Conservation (phyloP, 2,329 filamentous ascomycete genomes). For the Trichoderma oligosporum region DNA sequence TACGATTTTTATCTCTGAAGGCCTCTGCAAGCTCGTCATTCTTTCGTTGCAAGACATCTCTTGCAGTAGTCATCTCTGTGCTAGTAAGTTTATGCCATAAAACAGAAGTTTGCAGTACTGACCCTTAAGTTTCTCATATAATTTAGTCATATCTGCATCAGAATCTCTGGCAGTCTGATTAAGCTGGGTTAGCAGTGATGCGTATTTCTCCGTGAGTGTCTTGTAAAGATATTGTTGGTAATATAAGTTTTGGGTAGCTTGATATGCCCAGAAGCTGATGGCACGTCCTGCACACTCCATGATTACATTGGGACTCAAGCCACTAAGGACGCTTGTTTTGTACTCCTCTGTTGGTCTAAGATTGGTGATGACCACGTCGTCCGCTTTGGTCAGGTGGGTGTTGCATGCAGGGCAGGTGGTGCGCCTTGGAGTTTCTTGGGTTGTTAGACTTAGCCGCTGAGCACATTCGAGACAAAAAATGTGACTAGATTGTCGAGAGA, state of each 20-base stretch:
- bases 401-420: conserved; percentile 72
- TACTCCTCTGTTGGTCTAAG: conserved; percentile 83
- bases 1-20: conserved; percentile 67
- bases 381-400: conserved; percentile 61
- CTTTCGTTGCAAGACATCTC: conserved; percentile 62
- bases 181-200: conserved; percentile 59
- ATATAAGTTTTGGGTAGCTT: conserved; percentile 74
- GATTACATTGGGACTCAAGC: conserved; percentile 73
- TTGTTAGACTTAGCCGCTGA: conserved; percentile 58
- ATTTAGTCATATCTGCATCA: conserved; percentile 63
- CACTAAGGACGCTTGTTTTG: conserved; percentile 81
- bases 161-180: conserved; percentile 73
- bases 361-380: conserved; percentile 69
- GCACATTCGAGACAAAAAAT: conserved; percentile 80
- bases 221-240: conserved; percentile 76
- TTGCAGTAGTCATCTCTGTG: conserved; percentile 55
- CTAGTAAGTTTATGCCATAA: conserved; percentile 17
- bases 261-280: conserved; percentile 81
- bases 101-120: conserved; percentile 23
- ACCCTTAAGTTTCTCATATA: conserved; percentile 65
- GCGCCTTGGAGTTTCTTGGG: conserved; percentile 32
- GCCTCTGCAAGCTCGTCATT: conserved; percentile 66
- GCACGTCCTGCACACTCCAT: conserved; percentile 83
- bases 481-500: conserved; percentile 53
- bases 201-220: conserved; percentile 68